Percentiles rank a stretch among this genome's conserved stretches.
Evolutionary conservation across 768 basidiomycete species (phyloP).

Genomic region (Tricholoma sp.): DNA sequence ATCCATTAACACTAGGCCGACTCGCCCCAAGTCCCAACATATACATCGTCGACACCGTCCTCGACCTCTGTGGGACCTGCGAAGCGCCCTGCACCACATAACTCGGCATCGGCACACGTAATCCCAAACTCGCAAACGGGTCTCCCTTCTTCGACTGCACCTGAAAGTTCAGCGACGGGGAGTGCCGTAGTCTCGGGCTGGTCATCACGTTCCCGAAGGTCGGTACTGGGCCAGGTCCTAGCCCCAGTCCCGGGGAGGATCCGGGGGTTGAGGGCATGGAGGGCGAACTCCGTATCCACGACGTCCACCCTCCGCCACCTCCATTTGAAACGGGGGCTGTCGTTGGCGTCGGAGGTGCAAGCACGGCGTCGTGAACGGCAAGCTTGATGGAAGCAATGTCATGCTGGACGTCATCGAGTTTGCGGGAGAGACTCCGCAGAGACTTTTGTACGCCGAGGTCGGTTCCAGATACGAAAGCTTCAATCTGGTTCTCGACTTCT

Average conservation of each 20-base stretch:
- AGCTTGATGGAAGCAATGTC: constrained; percentile 70
- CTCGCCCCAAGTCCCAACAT: constrained; percentile 54
- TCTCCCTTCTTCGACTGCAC: constrained; percentile 20
- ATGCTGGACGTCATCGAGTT: constrained; percentile 69
- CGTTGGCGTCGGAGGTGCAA: constrained; percentile 10
- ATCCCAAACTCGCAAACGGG: constrained; percentile 40
- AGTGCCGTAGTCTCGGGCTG: constrained; percentile 50
- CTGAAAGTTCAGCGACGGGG: constrained; percentile 33
- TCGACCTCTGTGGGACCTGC: constrained; percentile 27
- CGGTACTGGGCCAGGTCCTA: constrained; percentile 30
- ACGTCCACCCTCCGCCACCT: constrained; percentile 45
- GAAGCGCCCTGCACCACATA: constrained; percentile 20
- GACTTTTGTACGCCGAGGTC: constrained; percentile 45
- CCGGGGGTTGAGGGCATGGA: constrained; percentile 31
- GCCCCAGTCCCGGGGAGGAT: constrained; percentile 23
- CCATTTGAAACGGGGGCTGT: constrained; percentile 3
- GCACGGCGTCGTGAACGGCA: constrained; percentile 43
- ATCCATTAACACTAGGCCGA: constrained; percentile 20
- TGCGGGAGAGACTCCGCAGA: constrained; percentile 43
- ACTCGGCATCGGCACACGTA: constrained; percentile 58
- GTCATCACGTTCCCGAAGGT: constrained; percentile 75
- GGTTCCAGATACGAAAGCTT: constrained; percentile 50
- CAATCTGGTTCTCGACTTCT: constrained; percentile 46
- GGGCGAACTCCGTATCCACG: constrained; percentile 42
- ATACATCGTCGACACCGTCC: constrained; percentile 60